These are phyloP conservation scores for Thalassiosira mediterranea DNA, from an alignment of 352 stramenopile genomes.

Conservation along the genomic window DNA sequence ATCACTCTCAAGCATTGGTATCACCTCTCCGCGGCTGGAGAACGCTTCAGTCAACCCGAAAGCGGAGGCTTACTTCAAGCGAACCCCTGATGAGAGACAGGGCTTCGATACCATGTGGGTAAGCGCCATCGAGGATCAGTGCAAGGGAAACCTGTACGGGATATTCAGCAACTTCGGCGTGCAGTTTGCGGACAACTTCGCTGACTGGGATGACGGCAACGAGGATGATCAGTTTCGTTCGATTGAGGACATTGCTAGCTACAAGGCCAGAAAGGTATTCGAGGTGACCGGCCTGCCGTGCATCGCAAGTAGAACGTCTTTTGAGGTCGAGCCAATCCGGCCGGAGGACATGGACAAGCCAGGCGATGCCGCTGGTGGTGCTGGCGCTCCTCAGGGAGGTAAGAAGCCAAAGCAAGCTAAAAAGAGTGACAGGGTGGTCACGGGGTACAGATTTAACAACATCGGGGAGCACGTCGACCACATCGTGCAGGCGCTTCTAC, in stretches of 20 bases:
- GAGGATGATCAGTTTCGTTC: constrained; percentile 61
- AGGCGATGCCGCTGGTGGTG: constrained; percentile 6
- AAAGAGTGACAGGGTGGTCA: constrained; percentile 54
- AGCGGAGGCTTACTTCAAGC: constrained; percentile 68
- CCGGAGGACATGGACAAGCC: constrained; percentile 51
- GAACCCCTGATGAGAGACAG: constrained; percentile 63
- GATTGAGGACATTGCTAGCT: constrained; percentile 82
- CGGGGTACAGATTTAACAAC: constrained; percentile 81
- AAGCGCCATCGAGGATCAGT: constrained; percentile 73
- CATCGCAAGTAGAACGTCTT: constrained; percentile 73
- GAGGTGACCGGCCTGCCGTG: constrained; percentile 75
- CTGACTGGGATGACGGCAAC: constrained; percentile 66
- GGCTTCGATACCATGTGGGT: constrained; percentile 81
- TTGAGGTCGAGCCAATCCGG: constrained; percentile 78
- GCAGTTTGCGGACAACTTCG: constrained; percentile 83
- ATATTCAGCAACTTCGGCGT: constrained; percentile 79
- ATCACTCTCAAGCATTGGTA: constrained; percentile 52
- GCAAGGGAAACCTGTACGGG: constrained; percentile 69
- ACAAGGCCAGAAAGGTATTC: constrained; percentile 78
- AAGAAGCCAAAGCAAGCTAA: constrained; percentile 43
- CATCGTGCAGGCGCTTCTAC: constrained; percentile 70
- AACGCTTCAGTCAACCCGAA: constrained; percentile 67
- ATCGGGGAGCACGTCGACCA: constrained; percentile 79
- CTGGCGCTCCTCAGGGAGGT: constrained; percentile 7
- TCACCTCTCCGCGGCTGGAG: constrained; percentile 62